phyloP scores from a whole-genome alignment of 345 rosid species.

The Eutrema japonicum region DNA sequence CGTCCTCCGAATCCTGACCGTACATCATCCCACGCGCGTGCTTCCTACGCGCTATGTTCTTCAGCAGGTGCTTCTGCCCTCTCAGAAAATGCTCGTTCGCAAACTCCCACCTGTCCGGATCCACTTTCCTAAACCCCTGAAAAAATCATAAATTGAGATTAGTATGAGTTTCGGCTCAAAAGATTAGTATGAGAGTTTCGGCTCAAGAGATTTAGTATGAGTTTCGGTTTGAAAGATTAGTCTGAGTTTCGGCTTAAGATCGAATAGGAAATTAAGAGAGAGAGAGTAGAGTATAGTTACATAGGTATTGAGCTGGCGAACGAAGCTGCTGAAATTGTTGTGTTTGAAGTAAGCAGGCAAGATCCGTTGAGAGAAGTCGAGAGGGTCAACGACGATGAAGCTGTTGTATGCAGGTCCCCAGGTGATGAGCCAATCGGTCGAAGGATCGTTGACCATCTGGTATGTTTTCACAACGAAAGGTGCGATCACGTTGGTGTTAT shows the following conservation, averaged over 20 bases:
- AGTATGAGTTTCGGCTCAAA: too few relatives aligned
- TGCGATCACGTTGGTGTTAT: slow-evolving; percentile 51
- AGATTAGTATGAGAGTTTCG: too few relatives aligned
- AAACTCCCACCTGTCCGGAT: slow-evolving; percentile 94
- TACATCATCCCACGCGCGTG: slow-evolving; percentile 51
- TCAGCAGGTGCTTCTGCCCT: slow-evolving; percentile 79
- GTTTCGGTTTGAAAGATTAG: background rate
- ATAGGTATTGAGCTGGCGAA: slow-evolving; percentile 93
- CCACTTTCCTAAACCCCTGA: slow-evolving; percentile 92
- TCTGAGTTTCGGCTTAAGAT: too few relatives aligned
- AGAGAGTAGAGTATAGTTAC: slow-evolving; percentile 40
- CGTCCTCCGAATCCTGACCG: slow-evolving; percentile 57
- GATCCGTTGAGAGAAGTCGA: slow-evolving; percentile 75
- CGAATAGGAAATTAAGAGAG: background rate
- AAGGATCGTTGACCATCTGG: slow-evolving; percentile 87
- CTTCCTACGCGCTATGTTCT: slow-evolving; percentile 74
- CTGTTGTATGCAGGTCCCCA: slow-evolving; percentile 87
- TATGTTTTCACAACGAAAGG: slow-evolving; percentile 90
- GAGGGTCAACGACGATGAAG: slow-evolving; percentile 84
- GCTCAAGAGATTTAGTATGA: too few relatives aligned
- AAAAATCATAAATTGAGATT: too few relatives aligned
- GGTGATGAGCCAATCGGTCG: slow-evolving; percentile 72
- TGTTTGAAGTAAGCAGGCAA: slow-evolving; percentile 94
- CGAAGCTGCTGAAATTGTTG: slow-evolving; percentile 94
- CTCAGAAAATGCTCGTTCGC: slow-evolving; percentile 87